phyloP scores from a whole-genome alignment of 352 stramenopile species.

The Elongisporangium senticosum region DNA sequence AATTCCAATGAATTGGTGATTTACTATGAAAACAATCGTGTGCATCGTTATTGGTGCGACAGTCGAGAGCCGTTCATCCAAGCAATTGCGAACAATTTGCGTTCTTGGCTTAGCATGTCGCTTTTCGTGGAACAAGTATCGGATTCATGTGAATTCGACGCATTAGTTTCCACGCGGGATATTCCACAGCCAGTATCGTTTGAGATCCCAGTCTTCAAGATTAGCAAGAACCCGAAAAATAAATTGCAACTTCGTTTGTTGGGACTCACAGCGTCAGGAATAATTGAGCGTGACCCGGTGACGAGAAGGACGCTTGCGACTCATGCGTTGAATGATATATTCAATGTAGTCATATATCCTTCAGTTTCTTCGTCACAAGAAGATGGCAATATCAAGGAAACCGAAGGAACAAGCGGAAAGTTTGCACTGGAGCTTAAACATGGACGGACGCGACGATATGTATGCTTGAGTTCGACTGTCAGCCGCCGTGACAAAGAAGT shows the following conservation, averaged over 20 bases:
- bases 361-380: slow-evolving; percentile 60
- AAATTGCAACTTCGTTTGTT: slow-evolving; percentile 72
- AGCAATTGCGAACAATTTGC: slow-evolving; percentile 81
- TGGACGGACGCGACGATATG: slow-evolving; percentile 65
- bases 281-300: slow-evolving; percentile 73
- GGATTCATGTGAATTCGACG: slow-evolving; percentile 81
- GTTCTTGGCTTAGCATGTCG: slow-evolving; percentile 77
- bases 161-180: slow-evolving; percentile 65
- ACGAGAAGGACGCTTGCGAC: slow-evolving; percentile 62
- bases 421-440: slow-evolving; percentile 85
- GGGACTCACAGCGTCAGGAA: slow-evolving; percentile 54
- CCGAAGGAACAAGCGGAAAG: slow-evolving; percentile 65
- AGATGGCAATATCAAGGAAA: slow-evolving; percentile 30
- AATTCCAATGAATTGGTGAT: slow-evolving; percentile 81
- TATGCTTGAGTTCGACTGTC: slow-evolving; percentile 63
- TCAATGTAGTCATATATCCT: slow-evolving; percentile 86
- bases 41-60: slow-evolving; percentile 85
- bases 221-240: slow-evolving; percentile 73
- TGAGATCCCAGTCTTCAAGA: slow-evolving; percentile 80
- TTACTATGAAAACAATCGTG: slow-evolving; percentile 84
- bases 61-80: slow-evolving; percentile 85
- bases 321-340: slow-evolving; percentile 73
- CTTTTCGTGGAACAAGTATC: slow-evolving; percentile 82
- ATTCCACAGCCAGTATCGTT: slow-evolving; percentile 79
- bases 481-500: slow-evolving; percentile 68